phyloP scores from a whole-genome alignment of 2,329 filamentous ascomycete species.

The Cylindrodendrum hubeiense region DNA sequence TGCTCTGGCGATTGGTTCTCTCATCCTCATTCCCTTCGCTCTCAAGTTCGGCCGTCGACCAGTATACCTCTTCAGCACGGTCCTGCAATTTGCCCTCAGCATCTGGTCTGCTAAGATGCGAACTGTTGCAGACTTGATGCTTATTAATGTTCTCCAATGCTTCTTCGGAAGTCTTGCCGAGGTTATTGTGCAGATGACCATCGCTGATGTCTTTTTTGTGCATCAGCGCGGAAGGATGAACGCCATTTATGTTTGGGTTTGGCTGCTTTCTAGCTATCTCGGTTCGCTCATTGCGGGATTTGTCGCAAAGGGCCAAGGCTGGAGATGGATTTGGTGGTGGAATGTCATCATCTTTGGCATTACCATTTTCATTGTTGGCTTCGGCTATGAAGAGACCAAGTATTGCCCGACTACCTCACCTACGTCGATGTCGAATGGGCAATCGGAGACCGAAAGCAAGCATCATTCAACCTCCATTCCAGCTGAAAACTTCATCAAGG shows the following conservation, averaged over 20 bases:
- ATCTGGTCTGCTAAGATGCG: constrained; percentile 24
- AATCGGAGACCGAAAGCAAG: neutral
- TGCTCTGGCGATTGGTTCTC: constrained; percentile 54
- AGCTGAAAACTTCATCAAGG: neutral
- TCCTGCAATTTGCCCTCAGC: constrained; percentile 7
- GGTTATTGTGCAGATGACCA: constrained; percentile 59
- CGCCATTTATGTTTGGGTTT: constrained; percentile 55
- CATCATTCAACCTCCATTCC: too few species aligned
- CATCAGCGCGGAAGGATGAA: constrained; percentile 62
- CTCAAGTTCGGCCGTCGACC: constrained; percentile 60
- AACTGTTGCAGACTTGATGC: constrained; percentile 9
- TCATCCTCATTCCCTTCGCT: constrained; percentile 59
- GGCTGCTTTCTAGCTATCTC: constrained; percentile 45
- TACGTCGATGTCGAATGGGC: neutral
- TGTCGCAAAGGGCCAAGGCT: constrained; percentile 50
- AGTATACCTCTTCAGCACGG: constrained; percentile 51
- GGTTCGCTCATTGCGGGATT: constrained; percentile 55
- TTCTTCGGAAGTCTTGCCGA: constrained; percentile 48
- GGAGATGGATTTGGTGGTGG: constrained; percentile 65
- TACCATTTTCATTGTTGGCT: constrained; percentile 53
- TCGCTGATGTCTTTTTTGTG: constrained; percentile 62
- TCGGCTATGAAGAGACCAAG: constrained; percentile 56
- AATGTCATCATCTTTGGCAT: constrained; percentile 54
- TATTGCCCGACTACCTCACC: constrained; percentile 25
- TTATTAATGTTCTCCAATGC: constrained; percentile 52